Base-by-base conservation (phyloP, 1,284 basidiomycete genomes). In the Pseudozyma pruni region DNA sequence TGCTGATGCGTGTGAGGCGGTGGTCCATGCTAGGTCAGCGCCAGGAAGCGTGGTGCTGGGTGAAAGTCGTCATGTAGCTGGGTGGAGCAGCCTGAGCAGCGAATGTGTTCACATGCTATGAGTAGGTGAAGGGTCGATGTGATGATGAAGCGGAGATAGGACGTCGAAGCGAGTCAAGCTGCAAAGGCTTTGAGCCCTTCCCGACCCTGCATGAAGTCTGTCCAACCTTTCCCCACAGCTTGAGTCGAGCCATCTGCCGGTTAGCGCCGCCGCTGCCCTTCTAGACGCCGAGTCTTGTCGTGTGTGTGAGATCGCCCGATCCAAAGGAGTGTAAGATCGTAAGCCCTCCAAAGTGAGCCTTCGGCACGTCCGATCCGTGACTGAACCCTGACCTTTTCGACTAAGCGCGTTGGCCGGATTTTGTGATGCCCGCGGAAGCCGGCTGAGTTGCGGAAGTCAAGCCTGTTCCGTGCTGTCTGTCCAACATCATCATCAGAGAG, bases 311-410 rank as follows among this genome's bases (percentile, higher is more conserved):
- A 29, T 29, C 27, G 27, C 27, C 7, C 27, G n/a, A n/a, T n/a
- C n/a, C n/a, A n/a, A n/a, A n/a, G n/a, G 19, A 19, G 2, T 51
- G 48, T 51, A 37, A 51, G 48, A 51, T 29, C 40, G 47, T 20
- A 16, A 19, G 11, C 14, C 13, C 10, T 2, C 25, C n/a, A 11
- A 19, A 20, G 17, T 8, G 20, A 13, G 32, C 40, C 14, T 31
- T 53, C 43, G 51, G 51, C 35, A 45, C 14, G 34, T 45, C 20
- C 20, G 42, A 53, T 44, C 51, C 51, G 51, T 38, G 42, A 25
- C 23, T 51, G 49, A 53, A 44, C 41, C 34, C 41, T 52, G 35
- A 9, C 25, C n/a, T n/a, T n/a, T n/a, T n/a, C n/a, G n/a, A n/a
- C n/a, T n/a, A n/a, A n/a, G n/a, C n/a, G n/a, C n/a, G n/a, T n/a